Base-by-base conservation (phyloP, 139 green algal species). In the Edaphochlamys debaryana region DNA sequence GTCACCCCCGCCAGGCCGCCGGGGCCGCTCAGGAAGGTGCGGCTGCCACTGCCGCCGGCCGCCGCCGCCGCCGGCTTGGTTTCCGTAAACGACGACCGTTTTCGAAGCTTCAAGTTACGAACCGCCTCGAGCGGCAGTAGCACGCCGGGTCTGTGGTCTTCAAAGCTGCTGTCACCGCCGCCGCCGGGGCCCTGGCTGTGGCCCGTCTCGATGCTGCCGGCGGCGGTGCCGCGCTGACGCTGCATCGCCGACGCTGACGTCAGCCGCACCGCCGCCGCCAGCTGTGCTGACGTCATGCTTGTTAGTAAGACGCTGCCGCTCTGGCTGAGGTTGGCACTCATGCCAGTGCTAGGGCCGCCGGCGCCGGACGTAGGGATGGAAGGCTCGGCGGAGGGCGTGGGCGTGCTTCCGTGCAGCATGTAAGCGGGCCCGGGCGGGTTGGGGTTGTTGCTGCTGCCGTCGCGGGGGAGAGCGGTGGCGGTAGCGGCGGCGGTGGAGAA, bases 171-270 rank as follows among this genome's bases (percentile, higher is more conserved):
- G n/a, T n/a, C n/a, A n/a, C 45, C 13, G 45, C 45, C 45, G 45
- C 45, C 45, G 45, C 11, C 13, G 45, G 45, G 13, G 45, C 45
- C 45, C 11, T 54, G 11, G 45, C 11, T 54, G 45, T 54, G 11
- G 45, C 45, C 45, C 45, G 13, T 13, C 11, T 13, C 45, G 45
- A 9, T 54, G 45, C 11, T 9, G 45, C 45, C 74, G 29, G 8
- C 25, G 15, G n/a, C 29, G 22, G 20, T 56, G 58, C 56, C 69
- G 25, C 37, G 8, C 25, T 71, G 25, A 15, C 73, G 74, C 5
- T 71, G 74, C 36, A 81, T 40, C 60, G 42, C 62, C n/a, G 76
- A 82, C 60, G 76, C 63, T 30, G 76, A 82, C 41, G 76, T 82
- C 76, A 82, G 63, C 42, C 45, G 50, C 6, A 32, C 23, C 23